Base-by-base conservation (phyloP, 192 early-diverging fungal species). In the Coemansia sp. region DNA sequence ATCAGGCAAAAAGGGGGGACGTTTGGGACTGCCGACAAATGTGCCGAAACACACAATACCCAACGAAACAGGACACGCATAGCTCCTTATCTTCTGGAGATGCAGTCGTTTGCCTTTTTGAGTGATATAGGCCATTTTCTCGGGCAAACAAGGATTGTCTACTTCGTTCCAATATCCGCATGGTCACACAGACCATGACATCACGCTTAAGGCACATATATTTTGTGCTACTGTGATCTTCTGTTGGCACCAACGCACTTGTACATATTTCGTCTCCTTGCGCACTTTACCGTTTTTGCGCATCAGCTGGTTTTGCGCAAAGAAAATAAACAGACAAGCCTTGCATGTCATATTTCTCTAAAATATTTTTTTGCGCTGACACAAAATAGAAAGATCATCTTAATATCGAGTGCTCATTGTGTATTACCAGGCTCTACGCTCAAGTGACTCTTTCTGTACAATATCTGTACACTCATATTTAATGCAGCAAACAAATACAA, bases 361-460 rank as follows among this genome's bases (percentile, higher is more conserved):
- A 51, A 19, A 25, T 29, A 51, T 15, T 5, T 57, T 55, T 31
- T 25, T 48, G 46, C 46, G 7, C 46, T 21, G 46, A 48, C 19
- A 4, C 46, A 48, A 5, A 48, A 23, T n/a, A 48, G n/a, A 48
- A 21, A 21, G 46, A 23, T 48, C 46, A 19, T 48, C 4, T 48
- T 48, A 57, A 57, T 57, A 57, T 57, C 29, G 29, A 57, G 29
- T n/a, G 2, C 55, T 25, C 51, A 25, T 25, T 55, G 8, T 31
- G 23, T 31, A 55, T 29, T 55, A 39, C 48, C 34, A 38, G 36
- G 53, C 38, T 12, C 37, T 17, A 41, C 23, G 42, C 62, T 53
- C 68, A 70, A 70, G 68, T 70, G 68, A 70, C 62, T 15, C 27
- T 29, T 11, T 31, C 23, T 45, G 17, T 36, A 39, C 48, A 70